These are phyloP conservation scores for Saccharomyces mikatae DNA, from an alignment of 805 yeast species.

Conservation along the genomic window DNA sequence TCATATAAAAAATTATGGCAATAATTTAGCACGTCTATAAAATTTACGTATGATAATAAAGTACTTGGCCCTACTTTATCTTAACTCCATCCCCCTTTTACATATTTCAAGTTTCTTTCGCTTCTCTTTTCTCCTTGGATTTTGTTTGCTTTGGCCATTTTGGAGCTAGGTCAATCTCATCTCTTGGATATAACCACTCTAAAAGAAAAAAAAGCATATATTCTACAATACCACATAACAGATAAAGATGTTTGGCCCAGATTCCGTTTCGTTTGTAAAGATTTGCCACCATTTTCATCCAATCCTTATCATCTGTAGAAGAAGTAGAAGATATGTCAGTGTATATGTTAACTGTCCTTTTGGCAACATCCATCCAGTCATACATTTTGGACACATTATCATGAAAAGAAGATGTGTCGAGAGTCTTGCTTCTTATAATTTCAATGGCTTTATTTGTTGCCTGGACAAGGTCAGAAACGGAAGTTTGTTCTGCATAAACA, in stretches of 20 bases:
- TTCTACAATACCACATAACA: slow-evolving; percentile 75
- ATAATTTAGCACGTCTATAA: not conserved
- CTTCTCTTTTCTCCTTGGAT: not conserved
- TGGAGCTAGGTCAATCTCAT: slow-evolving; percentile 59
- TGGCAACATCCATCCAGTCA: slow-evolving; percentile 86
- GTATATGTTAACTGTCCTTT: slow-evolving; percentile 78
- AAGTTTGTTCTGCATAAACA: slow-evolving; percentile 71
- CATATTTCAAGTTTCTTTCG: not conserved
- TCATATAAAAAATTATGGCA: not conserved
- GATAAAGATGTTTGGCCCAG: slow-evolving; percentile 81
- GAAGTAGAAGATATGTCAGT: slow-evolving; percentile 35
- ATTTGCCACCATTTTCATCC: slow-evolving; percentile 51
- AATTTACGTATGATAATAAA: not conserved
- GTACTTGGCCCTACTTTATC: not conserved
- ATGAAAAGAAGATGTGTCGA: slow-evolving; percentile 74
- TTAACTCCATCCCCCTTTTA: not conserved
- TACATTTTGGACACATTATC: slow-evolving; percentile 72
- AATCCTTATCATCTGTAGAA: slow-evolving; percentile 39
- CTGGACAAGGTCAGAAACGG: slow-evolving; percentile 70
- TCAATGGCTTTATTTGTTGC: slow-evolving; percentile 67
- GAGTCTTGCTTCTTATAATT: slow-evolving; percentile 43
- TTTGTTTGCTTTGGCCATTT: slow-evolving; percentile 59
- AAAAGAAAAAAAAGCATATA: slow-evolving; percentile 52
- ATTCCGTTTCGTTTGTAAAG: slow-evolving; percentile 53
- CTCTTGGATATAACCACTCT: slow-evolving; percentile 63